Base-by-base conservation (phyloP, 345 rosid species). In the Raphanus sativus region DNA sequence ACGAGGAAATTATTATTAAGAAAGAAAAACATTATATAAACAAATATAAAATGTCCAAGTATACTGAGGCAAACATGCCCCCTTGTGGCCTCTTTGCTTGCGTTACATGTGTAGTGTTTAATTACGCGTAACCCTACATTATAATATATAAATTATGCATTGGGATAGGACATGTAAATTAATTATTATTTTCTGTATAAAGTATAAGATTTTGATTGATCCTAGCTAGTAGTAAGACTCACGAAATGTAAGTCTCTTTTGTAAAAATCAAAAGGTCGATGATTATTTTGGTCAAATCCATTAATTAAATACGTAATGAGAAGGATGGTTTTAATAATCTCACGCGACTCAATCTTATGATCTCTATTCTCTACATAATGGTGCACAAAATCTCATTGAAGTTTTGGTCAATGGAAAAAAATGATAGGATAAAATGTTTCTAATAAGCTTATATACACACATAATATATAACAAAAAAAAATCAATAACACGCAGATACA, bases 101-200 rank as follows among this genome's bases (percentile, higher is more conserved):
- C 16, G 66, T 56, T 54, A 62, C 75, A 77, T 70, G 81, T 77
- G 81, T 64, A 64, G 67, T 70, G 81, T 71, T 71, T 65, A 58
- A 48, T 66, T 78, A 71, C 55, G 76, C 26, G 54, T 71, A 71
- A 78, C 73, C 73, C 73, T 78, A 72, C 68, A 78, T 65, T 66
- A 71, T 42, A 55, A 40, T 42, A 34, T 36, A 56, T 24, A 58
- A 56, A 58, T 72, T 21, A 77, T 1, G 67, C 55, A 59, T 78
- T 66, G 73, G 81, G 77, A 59, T 71, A 65, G 33, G 81, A 65
- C 70, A 26, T 36, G 0, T 42, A 12, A 55, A 13, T 34, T 63
- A 64, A 55, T 29, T 34, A 9, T 56, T 36, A 62, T 76, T 13
- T 50, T 29, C 8, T 15, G 34, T 38, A 61, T 34, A 65, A 15